Evolutionary conservation across 345 rosid species (phyloP).

Genomic region (Geranium rotundifolium): DNA sequence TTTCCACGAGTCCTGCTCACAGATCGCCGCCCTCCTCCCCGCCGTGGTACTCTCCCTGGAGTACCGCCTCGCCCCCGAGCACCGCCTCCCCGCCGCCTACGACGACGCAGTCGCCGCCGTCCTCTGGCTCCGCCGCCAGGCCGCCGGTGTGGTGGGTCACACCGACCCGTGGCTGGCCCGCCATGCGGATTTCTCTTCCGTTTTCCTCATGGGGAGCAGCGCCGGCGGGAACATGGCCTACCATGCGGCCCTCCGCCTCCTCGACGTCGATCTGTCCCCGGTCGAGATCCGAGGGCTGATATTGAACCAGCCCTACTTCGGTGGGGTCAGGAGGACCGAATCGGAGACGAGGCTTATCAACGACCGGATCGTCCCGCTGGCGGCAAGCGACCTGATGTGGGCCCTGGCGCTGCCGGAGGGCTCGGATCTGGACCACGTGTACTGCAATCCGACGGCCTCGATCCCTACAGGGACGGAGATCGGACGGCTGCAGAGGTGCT

Average conservation of each 20-base stretch:
- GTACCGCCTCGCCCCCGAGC: constrained; percentile 66
- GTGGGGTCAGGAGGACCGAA: constrained; percentile 42
- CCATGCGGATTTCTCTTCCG: constrained; percentile 32
- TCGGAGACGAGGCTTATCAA: constrained; percentile 35
- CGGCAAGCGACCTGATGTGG: constrained; percentile 48
- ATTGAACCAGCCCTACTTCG: constrained; percentile 40
- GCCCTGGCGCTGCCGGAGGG: constrained; percentile 41
- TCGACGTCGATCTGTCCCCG: constrained; percentile 27
- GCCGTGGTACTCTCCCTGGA: constrained; percentile 49
- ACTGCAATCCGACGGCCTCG: constrained; percentile 43
- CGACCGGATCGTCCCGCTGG: constrained; percentile 41
- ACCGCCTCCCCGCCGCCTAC: constrained; percentile 75
- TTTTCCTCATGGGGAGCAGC: constrained; percentile 49
- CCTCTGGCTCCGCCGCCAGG: constrained; percentile 50
- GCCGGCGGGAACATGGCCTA: constrained; percentile 61
- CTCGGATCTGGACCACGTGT: constrained; percentile 61
- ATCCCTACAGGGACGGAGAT: too few species aligned
- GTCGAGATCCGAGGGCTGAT: constrained; percentile 45
- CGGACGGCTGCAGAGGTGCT: constrained; percentile 32
- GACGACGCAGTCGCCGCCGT: constrained; percentile 56
- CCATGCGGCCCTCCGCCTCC: constrained; percentile 32
- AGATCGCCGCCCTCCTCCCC: constrained; percentile 33
- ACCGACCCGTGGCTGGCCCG: constrained; percentile 39
- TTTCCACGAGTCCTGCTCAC: constrained; percentile 40
- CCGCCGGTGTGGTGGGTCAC: constrained; percentile 9